Conservation (phyloP, 2,329 filamentous ascomycete genomes). For the Fusarium sarcochroum region DNA sequence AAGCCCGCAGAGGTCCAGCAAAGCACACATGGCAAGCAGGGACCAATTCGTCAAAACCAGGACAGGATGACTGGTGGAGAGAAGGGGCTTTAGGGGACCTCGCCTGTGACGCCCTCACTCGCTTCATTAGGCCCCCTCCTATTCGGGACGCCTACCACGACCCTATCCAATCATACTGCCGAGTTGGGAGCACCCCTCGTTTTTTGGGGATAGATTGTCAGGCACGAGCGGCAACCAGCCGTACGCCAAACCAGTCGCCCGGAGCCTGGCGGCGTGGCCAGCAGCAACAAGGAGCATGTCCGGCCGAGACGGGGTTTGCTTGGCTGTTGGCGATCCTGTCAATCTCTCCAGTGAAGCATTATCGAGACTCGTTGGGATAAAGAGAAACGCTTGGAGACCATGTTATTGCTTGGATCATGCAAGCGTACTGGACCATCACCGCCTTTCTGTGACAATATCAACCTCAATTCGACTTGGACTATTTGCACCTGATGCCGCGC, state of each 20-base stretch:
- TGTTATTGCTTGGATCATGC: slow-evolving; percentile 13
- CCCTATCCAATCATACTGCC: slow-evolving; percentile 12
- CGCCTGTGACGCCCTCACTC: slow-evolving; percentile 28
- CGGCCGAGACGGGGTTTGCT: slow-evolving; percentile 18
- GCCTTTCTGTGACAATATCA: slow-evolving; percentile 8
- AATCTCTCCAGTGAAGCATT: background rate
- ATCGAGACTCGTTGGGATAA: slow-evolving; percentile 11
- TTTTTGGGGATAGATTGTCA: slow-evolving; percentile 39
- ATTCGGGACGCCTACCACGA: slow-evolving; percentile 3
- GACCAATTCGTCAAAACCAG: slow-evolving; percentile 13
- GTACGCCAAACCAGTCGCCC: slow-evolving; percentile 39
- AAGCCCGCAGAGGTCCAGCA: slow-evolving; percentile 3
- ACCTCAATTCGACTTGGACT: slow-evolving; percentile 9
- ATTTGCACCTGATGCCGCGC: slow-evolving; percentile 3
- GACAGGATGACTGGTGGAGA: slow-evolving; percentile 13
- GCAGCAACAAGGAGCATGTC: slow-evolving; percentile 29
- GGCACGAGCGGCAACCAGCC: slow-evolving; percentile 34
- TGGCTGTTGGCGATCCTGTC: slow-evolving; percentile 19
- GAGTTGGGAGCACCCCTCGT: slow-evolving; percentile 9
- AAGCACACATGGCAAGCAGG: slow-evolving; percentile 33
- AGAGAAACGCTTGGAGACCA: background rate
- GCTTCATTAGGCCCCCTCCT: slow-evolving; percentile 21
- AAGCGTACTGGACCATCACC: slow-evolving; percentile 28
- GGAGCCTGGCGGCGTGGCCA: slow-evolving; percentile 24
- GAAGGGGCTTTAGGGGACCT: slow-evolving; percentile 26